Base-by-base conservation (phyloP, 768 basidiomycete species). In the Boletus sp. region DNA sequence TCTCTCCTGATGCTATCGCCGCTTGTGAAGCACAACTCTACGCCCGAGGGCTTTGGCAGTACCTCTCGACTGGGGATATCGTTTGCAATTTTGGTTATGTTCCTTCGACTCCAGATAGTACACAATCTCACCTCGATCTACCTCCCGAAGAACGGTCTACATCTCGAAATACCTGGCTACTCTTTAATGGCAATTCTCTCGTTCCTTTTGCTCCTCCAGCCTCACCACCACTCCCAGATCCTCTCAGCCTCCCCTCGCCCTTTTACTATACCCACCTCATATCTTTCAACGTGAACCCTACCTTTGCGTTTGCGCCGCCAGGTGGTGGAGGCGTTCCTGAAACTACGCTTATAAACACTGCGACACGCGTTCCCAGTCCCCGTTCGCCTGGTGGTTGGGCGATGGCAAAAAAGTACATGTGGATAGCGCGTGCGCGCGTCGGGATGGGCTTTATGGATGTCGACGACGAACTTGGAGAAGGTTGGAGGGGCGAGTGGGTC, bases 81-180 rank as follows among this genome's bases (percentile, higher is more conserved):
- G 78, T 93, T 20, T 90, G 86, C 66, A 93, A 93, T 70, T 78
- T 93, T 46, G 91, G 91, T 7, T 91, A 84, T 64, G 77, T 93
- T 15, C 88, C 87, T 1, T 73, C 79, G 0, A 65, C 66, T 0
- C 59, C 71, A 11, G 56, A 71, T 5, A 65, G 69, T 17, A 72
- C 66, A 18, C 63, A 67, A 42, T 62, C 57, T n/a, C 56, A 60
- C 37, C 46, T 63, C 1, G 64, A 69, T 41, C 54, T 59, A 56
- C 56, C 51, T 29, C 56, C 56, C 47, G 68, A 62, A 42, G 62
- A 61, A 29, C 61, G 63, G 3, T 58, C 61, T 35, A 57, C 58
- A 14, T 59, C 61, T 44, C 60, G 64, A n/a, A 67, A 71, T 37
- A 80, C 78, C 44, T 93, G 91, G 91, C 77, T 93, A 18, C 62